Base-by-base conservation (phyloP, 345 rosid species). In the Litchi chinensis region DNA sequence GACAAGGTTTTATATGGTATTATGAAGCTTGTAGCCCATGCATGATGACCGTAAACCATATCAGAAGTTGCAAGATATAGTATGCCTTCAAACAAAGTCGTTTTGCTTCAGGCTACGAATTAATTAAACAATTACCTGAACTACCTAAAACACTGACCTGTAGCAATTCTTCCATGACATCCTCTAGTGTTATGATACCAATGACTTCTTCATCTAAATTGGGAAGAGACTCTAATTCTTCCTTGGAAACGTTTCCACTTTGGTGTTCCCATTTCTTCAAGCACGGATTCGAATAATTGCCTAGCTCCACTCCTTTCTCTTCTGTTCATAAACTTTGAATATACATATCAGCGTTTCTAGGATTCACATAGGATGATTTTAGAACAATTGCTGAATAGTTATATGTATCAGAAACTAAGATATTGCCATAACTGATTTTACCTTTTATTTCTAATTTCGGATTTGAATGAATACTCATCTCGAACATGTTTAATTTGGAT, bases 181-280 rank as follows among this genome's bases (percentile, higher is more conserved):
- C 98, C 87, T 94, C 97, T 26, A 93, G 72, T n/a, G 98, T 93
- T 77, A 94, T 94, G 71, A 94, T 88, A 46, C 97, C 98, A 16
- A 88, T 19, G 43, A 91, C 88, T 82, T 91, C 91, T 65, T 88
- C 97, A 77, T 85, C 83, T 59, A 41, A 81, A 74, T 41, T 78
- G 21, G 83, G 64, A 56, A 74, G 78, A 28, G 80, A 79, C 50
- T 89, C 87, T 77, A 83, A 67, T 39, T 84, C 84, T 63, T 82
- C 83, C 3, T 15, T 63, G 2, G 82, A 76, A 40, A 78, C 15
- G 64, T 26, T 40, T 26, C 40, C 59, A 18, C 63, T 57, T 59
- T 44, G 70, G 44, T 40, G 73, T 79, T 80, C 80, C 81, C 75
- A n/a, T 75, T 72, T 80, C 71, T 78, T 71, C 39, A 68, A 46